A percentile compares a stretch with the other conserved stretches of the same genome.
Evolutionary conservation across 164 flowering plant genomes (phyloP).

Genomic region (Magnolia kwangsiensis): DNA sequence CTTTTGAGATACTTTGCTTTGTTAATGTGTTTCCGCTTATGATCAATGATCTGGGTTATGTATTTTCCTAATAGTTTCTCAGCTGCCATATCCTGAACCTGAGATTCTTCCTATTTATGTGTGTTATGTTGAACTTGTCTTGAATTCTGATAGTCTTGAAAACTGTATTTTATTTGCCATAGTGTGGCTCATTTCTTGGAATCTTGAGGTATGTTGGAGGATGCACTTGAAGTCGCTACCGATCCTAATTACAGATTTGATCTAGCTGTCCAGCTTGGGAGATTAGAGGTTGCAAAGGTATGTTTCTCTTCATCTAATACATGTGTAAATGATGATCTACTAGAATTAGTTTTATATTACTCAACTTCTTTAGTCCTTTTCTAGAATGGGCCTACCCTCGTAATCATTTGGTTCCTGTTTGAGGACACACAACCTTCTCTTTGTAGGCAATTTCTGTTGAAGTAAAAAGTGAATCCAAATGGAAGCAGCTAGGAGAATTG

Average conservation of each 20-base stretch:
- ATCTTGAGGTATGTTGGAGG: constrained; percentile 92
- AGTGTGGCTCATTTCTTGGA: constrained; percentile 97
- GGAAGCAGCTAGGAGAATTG: constrained; percentile 98
- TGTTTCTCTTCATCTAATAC: constrained; percentile 9
- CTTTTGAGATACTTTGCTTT: too few species aligned
- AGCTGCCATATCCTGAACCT: background rate
- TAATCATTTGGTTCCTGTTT: background rate
- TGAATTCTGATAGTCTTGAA: constrained; percentile 1
- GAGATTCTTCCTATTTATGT: background rate
- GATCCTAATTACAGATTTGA: constrained; percentile 98
- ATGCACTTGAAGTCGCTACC: constrained; percentile 94
- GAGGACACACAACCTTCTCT: constrained; percentile 3
- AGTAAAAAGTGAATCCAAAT: constrained; percentile 85
- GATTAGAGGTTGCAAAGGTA: constrained; percentile 86
- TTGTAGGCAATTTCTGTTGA: constrained; percentile 80
- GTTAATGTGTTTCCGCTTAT: background rate
- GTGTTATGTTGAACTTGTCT: background rate
- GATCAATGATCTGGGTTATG: background rate
- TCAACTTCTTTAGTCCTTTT: background rate
- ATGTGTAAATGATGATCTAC: too few species aligned
- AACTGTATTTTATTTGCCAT: constrained; percentile 4
- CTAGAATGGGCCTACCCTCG: background rate
- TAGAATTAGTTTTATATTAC: background rate
- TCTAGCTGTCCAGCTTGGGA: constrained; percentile 89
- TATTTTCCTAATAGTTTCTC: background rate